Conservation (phyloP, 768 basidiomycete genomes). For the Boletus tomentosulus region DNA sequence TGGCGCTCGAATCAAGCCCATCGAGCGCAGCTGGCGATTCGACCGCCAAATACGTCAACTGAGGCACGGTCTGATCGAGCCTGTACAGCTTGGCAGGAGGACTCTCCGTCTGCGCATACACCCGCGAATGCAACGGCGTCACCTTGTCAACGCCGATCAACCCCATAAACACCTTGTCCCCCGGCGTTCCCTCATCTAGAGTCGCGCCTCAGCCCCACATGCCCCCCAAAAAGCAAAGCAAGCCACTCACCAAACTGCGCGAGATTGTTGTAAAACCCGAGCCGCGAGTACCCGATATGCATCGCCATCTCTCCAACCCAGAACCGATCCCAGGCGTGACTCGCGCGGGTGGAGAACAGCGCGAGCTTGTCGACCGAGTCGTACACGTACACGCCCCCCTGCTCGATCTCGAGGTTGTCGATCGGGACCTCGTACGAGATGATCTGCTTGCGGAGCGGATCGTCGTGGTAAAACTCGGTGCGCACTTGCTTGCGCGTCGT, state of each 20-base stretch:
- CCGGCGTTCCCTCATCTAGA: constrained; percentile 49
- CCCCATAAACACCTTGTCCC: constrained; percentile 44
- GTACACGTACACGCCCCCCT: constrained; percentile 56
- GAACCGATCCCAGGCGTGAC: constrained; percentile 54
- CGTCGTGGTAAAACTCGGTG: constrained; percentile 1
- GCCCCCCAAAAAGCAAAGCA: no score
- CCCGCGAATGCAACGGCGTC: constrained; percentile 10
- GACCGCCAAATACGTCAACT: constrained; percentile 36
- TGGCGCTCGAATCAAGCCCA: constrained; percentile 45
- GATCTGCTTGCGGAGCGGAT: constrained; percentile 16
- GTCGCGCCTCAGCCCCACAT: background rate
- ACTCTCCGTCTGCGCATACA: constrained; percentile 2
- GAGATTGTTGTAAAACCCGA: constrained; percentile 37
- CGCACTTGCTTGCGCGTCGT: constrained; percentile 21
- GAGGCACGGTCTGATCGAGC: constrained; percentile 45
- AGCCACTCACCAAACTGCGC: constrained; percentile 45
- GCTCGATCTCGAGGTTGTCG: constrained; percentile 42
- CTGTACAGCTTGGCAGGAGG: constrained; percentile 33
- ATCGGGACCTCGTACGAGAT: constrained; percentile 49
- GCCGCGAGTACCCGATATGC: constrained; percentile 38
- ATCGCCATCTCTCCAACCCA: constrained; percentile 59
- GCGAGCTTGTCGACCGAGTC: constrained; percentile 51
- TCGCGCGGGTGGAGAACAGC: constrained; percentile 55
- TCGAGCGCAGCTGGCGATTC: constrained; percentile 16
- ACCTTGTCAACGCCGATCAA: constrained; percentile 38